Evolutionary conservation across 805 yeast species (phyloP).

Genomic region (Yamadazyma olivae): DNA sequence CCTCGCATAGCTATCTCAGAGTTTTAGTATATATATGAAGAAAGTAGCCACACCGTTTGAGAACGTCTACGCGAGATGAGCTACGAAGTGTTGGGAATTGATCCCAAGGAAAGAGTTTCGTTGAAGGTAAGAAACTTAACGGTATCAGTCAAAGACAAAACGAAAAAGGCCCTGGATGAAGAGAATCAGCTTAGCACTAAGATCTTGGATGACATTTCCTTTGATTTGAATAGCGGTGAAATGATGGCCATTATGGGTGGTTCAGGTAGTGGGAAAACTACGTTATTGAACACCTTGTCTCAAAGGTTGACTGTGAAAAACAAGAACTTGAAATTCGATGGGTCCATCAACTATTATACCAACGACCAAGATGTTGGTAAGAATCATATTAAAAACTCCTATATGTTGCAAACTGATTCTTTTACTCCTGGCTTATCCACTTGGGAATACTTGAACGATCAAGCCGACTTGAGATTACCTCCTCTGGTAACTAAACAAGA

Average conservation of each 20-base stretch:
- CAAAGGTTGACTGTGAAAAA: conserved; percentile 43
- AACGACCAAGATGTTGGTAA: conserved; percentile 6
- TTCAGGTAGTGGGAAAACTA: conserved; percentile 85
- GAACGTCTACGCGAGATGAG: no score
- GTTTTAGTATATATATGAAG: no score
- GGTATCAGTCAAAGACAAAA: conserved; percentile 14
- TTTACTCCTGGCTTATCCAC: conserved; percentile 71
- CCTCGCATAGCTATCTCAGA: no score
- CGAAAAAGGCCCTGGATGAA: conserved; percentile 4
- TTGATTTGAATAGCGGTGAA: conserved; percentile 58
- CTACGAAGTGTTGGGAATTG: conserved; percentile 18
- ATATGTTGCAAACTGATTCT: conserved; percentile 73
- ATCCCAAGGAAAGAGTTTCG: conserved; percentile 40
- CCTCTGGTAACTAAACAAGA: conserved; percentile 39
- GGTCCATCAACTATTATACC: conserved; percentile 34
- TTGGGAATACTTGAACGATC: conserved; percentile 63
- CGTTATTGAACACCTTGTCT: conserved; percentile 65
- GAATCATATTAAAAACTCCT: conserved; percentile 42
- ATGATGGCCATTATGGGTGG: conserved; percentile 84
- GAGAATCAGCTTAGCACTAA: conserved; percentile 1
- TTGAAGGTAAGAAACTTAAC: conserved; percentile 17
- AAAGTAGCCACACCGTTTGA: no score
- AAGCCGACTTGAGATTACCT: conserved; percentile 70
- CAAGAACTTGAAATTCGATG: conserved; percentile 39
- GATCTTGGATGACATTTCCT: conserved; percentile 46